Conservation (phyloP, 305 asterid genomes). For the Rubia occidens region DNA sequence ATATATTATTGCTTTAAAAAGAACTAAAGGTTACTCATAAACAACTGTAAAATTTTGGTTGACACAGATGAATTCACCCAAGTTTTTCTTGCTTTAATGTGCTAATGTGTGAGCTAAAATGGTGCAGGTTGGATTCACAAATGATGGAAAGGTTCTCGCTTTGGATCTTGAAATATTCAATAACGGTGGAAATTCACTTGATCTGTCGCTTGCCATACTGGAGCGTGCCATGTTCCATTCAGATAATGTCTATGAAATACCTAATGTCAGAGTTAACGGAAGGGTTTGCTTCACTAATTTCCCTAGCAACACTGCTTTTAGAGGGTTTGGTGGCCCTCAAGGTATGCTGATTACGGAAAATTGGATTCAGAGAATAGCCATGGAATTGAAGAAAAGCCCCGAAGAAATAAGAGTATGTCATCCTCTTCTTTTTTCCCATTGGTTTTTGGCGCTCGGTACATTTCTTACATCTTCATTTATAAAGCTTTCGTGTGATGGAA, state of each 20-base stretch:
- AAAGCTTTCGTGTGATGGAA: background rate
- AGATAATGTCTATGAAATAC: conserved; percentile 82
- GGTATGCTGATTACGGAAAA: conserved; percentile 92
- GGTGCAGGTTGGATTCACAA: conserved; percentile 75
- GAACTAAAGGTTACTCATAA: background rate
- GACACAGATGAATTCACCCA: background rate
- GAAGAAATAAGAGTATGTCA: conserved; percentile 74
- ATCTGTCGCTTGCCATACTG: conserved; percentile 79
- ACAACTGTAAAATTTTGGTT: background rate
- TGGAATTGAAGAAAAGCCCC: conserved; percentile 71
- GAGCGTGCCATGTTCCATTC: conserved; percentile 97
- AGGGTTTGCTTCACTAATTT: conserved; percentile 82
- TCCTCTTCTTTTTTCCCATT: conserved; percentile 4
- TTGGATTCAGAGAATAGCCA: conserved; percentile 88
- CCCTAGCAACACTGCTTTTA: conserved; percentile 91
- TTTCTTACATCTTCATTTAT: background rate
- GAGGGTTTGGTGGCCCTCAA: conserved; percentile 98
- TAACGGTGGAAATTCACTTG: conserved; percentile 88
- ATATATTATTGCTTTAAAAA: background rate
- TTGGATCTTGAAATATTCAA: conserved; percentile 79
- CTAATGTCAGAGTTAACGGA: conserved; percentile 67
- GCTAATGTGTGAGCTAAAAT: conserved; percentile 5
- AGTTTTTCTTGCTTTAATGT: background rate
- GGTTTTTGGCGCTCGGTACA: conserved; percentile 1
- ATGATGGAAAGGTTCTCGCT: conserved; percentile 74